Conservation (phyloP, 176 grass and related monocot species). For the Carex kokanica region DNA sequence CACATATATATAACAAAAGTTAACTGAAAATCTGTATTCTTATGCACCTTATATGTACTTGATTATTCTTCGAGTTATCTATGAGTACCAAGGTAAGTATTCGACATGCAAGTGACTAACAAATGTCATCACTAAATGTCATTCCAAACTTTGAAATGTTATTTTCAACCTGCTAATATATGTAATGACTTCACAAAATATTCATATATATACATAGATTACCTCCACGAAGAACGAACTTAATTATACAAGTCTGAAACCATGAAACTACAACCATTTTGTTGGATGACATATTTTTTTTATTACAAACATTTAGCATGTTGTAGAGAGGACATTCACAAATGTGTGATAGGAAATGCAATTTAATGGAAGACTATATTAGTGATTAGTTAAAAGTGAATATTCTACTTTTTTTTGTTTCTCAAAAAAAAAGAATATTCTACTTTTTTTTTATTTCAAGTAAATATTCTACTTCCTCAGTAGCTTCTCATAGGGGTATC, state of each 20-base stretch:
- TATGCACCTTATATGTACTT: neutral
- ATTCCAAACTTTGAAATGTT: neutral
- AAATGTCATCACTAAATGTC: neutral
- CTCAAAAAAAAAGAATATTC: no score
- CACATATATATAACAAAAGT: neutral
- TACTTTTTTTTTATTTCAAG: neutral
- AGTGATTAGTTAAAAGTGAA: neutral
- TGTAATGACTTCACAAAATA: neutral
- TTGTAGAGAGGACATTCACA: neutral
- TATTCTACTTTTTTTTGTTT: neutral
- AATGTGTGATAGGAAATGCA: neutral
- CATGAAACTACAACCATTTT: neutral
- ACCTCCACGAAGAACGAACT: no score
- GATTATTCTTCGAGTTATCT: neutral
- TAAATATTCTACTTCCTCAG: neutral
- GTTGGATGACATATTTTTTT: neutral
- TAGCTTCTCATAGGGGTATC: neutral
- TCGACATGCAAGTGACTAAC: neutral
- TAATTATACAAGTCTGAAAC: neutral
- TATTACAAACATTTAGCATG: neutral
- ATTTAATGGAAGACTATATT: neutral
- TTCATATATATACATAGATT: neutral
- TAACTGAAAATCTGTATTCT: neutral
- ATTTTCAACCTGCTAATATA: neutral
- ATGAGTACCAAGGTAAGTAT: neutral